Evolutionary conservation across 2,329 filamentous ascomycete genomes (phyloP).

Genomic region (Sordariomycetes sp.): DNA sequence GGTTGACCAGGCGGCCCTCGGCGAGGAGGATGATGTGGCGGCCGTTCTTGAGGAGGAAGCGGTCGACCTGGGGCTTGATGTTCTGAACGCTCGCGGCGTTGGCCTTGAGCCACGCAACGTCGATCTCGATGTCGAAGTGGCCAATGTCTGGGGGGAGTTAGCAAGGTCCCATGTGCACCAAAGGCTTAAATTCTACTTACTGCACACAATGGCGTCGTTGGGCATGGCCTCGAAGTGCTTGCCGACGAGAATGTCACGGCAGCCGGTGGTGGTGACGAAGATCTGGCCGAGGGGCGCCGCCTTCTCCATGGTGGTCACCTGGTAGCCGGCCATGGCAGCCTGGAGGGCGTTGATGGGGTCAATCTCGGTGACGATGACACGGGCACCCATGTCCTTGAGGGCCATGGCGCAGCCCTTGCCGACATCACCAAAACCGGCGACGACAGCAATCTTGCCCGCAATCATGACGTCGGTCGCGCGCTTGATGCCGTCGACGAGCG

Average conservation of each 20-base stretch:
- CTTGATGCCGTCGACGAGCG: slow-evolving; percentile 98
- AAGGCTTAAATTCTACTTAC: slow-evolving; percentile 24
- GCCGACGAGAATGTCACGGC: slow-evolving; percentile 91
- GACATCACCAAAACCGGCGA: slow-evolving; percentile 97
- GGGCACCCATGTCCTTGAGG: slow-evolving; percentile 92
- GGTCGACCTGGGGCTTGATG: slow-evolving; percentile 99
- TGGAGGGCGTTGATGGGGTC: slow-evolving; percentile 99
- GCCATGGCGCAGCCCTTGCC: slow-evolving; percentile 97
- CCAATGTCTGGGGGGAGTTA: slow-evolving; percentile 59
- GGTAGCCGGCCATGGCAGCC: slow-evolving; percentile 91
- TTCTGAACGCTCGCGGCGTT: slow-evolving; percentile 88
- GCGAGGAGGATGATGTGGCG: slow-evolving; percentile 97
- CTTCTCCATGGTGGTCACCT: slow-evolving; percentile 98
- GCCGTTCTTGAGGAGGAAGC: slow-evolving; percentile 86
- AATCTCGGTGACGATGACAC: slow-evolving; percentile 91
- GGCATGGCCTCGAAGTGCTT: slow-evolving; percentile 90
- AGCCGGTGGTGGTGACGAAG: slow-evolving; percentile 98
- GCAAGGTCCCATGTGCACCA: slow-evolving; percentile 1
- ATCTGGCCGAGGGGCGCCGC: slow-evolving; percentile 83
- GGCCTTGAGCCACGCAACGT: slow-evolving; percentile 98
- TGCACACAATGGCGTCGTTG: slow-evolving; percentile 99
- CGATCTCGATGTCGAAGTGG: slow-evolving; percentile 99
- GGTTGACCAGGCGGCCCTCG: slow-evolving; percentile 97
- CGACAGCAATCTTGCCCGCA: slow-evolving; percentile 95
- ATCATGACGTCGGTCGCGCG: slow-evolving; percentile 99